Conservation (phyloP, 768 basidiomycete genomes). For the Trametes elegans region DNA sequence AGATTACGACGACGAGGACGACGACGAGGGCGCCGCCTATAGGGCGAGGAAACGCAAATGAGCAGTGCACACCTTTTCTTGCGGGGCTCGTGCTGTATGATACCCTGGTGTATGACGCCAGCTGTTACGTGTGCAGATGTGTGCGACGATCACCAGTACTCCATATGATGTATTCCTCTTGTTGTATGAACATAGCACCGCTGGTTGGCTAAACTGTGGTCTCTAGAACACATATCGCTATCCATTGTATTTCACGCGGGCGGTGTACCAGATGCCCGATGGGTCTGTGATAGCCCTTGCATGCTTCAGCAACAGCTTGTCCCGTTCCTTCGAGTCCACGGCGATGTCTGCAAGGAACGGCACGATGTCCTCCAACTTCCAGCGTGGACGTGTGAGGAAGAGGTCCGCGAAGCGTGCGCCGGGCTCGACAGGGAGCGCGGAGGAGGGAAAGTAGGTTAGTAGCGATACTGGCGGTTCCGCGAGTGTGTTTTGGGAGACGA, state of each 20-base stretch:
- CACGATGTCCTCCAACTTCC: constrained; percentile 76
- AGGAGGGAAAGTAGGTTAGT: constrained; percentile 74
- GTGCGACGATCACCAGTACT: too few species aligned
- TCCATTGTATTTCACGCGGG: constrained; percentile 59
- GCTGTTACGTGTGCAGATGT: not conserved
- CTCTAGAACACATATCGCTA: constrained; percentile 23
- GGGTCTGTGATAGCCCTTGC: constrained; percentile 73
- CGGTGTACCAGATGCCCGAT: constrained; percentile 71
- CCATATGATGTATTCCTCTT: not conserved
- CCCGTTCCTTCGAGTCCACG: constrained; percentile 81
- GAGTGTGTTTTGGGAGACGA: constrained; percentile 41
- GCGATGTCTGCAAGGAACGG: constrained; percentile 84
- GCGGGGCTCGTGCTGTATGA: not conserved
- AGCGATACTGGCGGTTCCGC: constrained; percentile 33
- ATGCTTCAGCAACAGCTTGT: constrained; percentile 84
- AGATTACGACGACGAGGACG: constrained; percentile 32
- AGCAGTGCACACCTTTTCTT: too few species aligned
- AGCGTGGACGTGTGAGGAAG: constrained; percentile 75
- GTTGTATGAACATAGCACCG: too few species aligned
- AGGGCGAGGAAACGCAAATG: constrained; percentile 5
- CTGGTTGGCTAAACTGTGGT: not conserved
- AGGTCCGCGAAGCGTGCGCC: constrained; percentile 82
- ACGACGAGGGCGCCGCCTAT: constrained; percentile 29
- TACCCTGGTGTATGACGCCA: not conserved
- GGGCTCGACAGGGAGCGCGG: constrained; percentile 73